Conservation (phyloP, 2,329 filamentous ascomycete species). For the Calonectria pseudoreteaudii region DNA sequence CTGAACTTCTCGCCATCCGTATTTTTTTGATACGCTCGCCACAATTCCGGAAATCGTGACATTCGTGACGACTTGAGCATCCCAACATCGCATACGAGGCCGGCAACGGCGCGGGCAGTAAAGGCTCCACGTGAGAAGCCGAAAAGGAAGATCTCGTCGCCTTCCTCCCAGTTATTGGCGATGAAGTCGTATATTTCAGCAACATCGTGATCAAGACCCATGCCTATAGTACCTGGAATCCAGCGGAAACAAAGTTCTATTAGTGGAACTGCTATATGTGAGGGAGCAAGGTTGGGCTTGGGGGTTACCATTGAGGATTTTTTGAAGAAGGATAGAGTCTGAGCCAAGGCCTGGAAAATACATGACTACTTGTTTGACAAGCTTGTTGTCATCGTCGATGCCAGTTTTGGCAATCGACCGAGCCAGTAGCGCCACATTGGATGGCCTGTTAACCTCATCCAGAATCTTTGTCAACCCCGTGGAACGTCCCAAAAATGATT, state of each 20-base stretch:
- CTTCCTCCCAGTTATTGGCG: background rate
- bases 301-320: background rate
- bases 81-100: background rate
- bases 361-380: background rate
- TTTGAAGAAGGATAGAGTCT: background rate
- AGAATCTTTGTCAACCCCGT: background rate
- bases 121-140: background rate
- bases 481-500: background rate
- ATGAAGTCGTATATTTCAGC: background rate
- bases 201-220: background rate
- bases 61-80: background rate
- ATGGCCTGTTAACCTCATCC: background rate
- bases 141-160: background rate
- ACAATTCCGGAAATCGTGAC: background rate
- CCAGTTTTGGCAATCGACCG: background rate
- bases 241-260: background rate
- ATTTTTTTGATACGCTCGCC: background rate
- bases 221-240: background rate
- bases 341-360: background rate
- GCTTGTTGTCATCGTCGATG: background rate
- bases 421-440: background rate
- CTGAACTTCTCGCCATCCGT: background rate
- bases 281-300: background rate
- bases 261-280: background rate
- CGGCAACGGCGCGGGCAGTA: background rate